Conservation (phyloP, 768 basidiomycete genomes). For the Phlebiopsis flavidoalba region DNA sequence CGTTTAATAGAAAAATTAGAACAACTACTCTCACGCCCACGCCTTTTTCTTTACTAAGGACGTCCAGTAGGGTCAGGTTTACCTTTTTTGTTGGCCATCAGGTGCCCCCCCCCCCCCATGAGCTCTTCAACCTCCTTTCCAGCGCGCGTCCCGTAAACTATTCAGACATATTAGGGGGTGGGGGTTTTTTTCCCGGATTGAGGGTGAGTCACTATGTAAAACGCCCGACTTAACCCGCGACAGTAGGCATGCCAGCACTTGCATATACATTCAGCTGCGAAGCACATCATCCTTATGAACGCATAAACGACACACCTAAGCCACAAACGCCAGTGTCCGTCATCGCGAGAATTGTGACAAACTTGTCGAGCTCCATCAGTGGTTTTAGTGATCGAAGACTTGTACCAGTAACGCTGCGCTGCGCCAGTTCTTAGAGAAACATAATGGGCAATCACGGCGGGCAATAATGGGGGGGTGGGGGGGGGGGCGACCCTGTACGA, state of each 20-base stretch:
- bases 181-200: too few species aligned
- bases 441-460: too few species aligned
- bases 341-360: too few species aligned
- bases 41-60: too few species aligned
- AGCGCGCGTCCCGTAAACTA: conserved; percentile 66
- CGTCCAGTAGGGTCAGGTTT: conserved; percentile 93
- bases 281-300: neutral
- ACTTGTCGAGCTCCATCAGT: conserved; percentile 31
- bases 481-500: conserved; percentile 93
- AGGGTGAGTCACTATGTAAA: too few species aligned
- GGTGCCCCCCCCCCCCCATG: too few species aligned
- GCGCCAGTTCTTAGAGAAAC: too few species aligned
- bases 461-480: too few species aligned
- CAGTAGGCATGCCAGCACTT: conserved; percentile 95
- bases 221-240: conserved; percentile 48
- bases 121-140: conserved; percentile 72
- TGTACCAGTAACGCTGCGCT: too few species aligned
- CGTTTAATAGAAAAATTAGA: conserved; percentile 19
- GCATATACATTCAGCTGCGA: conserved; percentile 17
- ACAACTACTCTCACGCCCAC: conserved; percentile 55
- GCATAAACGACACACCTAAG: conserved; percentile 47
- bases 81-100: conserved; percentile 62
- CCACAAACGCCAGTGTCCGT: conserved; percentile 71
- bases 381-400: conserved; percentile 22
- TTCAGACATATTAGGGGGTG: too few species aligned